A percentile compares a stretch with the other conserved stretches of the same genome.
Evolutionary conservation across 345 rosid species (phyloP).

Genomic region (Brassica incana): DNA sequence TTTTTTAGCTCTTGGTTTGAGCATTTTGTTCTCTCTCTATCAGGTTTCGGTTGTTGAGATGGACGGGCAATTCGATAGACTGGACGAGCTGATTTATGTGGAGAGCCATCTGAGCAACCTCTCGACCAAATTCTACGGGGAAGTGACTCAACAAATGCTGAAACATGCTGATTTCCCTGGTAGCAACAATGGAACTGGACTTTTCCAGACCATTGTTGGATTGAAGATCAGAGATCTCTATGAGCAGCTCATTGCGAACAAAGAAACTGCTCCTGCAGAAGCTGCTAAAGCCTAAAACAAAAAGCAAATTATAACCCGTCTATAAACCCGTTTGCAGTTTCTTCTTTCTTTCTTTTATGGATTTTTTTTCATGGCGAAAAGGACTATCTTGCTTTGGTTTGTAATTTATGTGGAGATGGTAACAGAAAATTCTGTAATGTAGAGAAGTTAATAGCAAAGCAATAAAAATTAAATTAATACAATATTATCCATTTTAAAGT

Average conservation of each 20-base stretch:
- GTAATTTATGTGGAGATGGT: constrained; percentile 38
- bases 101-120: constrained; percentile 95
- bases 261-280: constrained; percentile 50
- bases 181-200: constrained; percentile 95
- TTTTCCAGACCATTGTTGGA: constrained; percentile 89
- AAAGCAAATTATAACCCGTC: constrained; percentile 14
- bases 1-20: neutral
- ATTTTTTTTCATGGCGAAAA: constrained; percentile 33
- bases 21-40: neutral
- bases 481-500: constrained; percentile 6
- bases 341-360: constrained; percentile 14
- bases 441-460: constrained; percentile 38
- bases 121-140: constrained; percentile 92
- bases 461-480: constrained; percentile 28
- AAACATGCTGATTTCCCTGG: constrained; percentile 96
- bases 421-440: constrained; percentile 24
- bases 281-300: constrained; percentile 52
- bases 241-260: constrained; percentile 70
- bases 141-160: constrained; percentile 94
- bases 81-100: constrained; percentile 91
- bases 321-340: constrained; percentile 33
- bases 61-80: constrained; percentile 96
- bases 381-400: constrained; percentile 28
- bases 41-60: constrained; percentile 93
- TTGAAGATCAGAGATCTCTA: constrained; percentile 88